phyloP scores from a whole-genome alignment of 2,329 filamentous ascomycete species.

The Fusarium multiceps region DNA sequence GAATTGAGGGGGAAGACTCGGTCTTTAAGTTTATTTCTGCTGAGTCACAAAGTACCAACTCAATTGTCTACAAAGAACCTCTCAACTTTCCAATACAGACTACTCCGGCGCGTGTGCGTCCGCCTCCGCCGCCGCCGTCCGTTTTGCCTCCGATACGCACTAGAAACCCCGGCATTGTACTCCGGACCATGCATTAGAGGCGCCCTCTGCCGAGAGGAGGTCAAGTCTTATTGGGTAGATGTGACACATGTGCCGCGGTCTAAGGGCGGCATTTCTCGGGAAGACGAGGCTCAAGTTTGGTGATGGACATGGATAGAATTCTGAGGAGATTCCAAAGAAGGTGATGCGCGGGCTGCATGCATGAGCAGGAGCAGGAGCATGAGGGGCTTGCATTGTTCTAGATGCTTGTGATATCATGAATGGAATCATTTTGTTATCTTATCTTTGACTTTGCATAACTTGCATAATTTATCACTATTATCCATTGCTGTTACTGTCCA shows the following conservation, averaged over 20 bases:
- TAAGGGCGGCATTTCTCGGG: conserved; percentile 38
- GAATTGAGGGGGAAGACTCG: conserved; percentile 1
- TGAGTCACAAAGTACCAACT: conserved; percentile 21
- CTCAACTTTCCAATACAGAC: neutral
- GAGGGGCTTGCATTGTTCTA: conserved; percentile 14
- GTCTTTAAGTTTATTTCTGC: conserved; percentile 19
- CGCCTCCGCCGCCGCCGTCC: conserved; percentile 20
- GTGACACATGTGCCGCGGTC: conserved; percentile 17
- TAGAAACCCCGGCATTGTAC: conserved; percentile 1
- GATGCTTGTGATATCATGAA: conserved; percentile 25
- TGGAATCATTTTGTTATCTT: conserved; percentile 14
- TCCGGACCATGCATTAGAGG: conserved; percentile 30
- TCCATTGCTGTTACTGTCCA: neutral
- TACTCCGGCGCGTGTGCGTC: conserved; percentile 9
- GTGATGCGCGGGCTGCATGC: neutral
- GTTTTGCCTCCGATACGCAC: neutral
- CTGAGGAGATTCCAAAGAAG: conserved; percentile 28
- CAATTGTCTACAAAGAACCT: neutral
- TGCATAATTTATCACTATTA: neutral
- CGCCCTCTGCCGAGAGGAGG: conserved; percentile 2
- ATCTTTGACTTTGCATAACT: neutral
- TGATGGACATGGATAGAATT: neutral
- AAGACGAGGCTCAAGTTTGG: conserved; percentile 33
- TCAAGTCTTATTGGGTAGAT: conserved; percentile 9
- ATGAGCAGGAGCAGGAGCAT: conserved; percentile 10